Evolutionary conservation across 441 rosid species (phyloP).

Genomic region (Raphanus hybrid): DNA sequence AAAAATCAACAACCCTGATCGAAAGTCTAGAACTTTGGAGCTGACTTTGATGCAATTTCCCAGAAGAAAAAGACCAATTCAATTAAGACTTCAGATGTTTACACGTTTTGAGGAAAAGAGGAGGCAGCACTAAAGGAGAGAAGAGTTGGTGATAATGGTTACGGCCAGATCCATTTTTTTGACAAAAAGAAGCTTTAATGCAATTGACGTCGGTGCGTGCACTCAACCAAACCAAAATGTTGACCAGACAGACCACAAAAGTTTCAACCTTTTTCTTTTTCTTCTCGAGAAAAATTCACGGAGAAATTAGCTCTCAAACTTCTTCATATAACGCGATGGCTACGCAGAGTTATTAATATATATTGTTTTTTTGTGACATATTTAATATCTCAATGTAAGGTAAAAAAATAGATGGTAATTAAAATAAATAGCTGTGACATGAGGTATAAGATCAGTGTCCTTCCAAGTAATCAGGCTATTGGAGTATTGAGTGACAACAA

Average conservation of each 20-base stretch:
- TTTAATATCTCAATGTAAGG: no score
- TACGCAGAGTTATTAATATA: no score
- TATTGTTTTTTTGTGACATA: no score
- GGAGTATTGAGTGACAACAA: no score
- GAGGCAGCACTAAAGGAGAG: constrained; percentile 35
- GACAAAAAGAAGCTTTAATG: constrained; percentile 39
- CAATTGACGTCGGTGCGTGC: constrained; percentile 37
- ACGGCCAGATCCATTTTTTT: constrained; percentile 54
- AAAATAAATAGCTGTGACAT: no score
- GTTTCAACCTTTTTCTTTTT: not conserved
- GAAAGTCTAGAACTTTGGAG: constrained; percentile 23
- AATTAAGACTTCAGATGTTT: constrained; percentile 22
- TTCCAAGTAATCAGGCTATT: no score
- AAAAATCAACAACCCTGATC: constrained; percentile 26
- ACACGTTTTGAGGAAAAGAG: constrained; percentile 11
- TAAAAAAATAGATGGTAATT: no score
- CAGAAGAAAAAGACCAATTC: constrained; percentile 5
- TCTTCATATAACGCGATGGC: not conserved
- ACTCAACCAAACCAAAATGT: constrained; percentile 24
- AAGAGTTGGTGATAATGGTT: constrained; percentile 20
- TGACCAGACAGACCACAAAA: constrained; percentile 31
- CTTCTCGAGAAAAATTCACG: constrained; percentile 2
- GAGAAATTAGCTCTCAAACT: constrained; percentile 36
- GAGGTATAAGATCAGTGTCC: no score
- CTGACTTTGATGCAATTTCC: constrained; percentile 6